These are phyloP conservation scores for Penicillium tannophilum DNA, from an alignment of 495 filamentous ascomycete genomes.

Conservation along the genomic window DNA sequence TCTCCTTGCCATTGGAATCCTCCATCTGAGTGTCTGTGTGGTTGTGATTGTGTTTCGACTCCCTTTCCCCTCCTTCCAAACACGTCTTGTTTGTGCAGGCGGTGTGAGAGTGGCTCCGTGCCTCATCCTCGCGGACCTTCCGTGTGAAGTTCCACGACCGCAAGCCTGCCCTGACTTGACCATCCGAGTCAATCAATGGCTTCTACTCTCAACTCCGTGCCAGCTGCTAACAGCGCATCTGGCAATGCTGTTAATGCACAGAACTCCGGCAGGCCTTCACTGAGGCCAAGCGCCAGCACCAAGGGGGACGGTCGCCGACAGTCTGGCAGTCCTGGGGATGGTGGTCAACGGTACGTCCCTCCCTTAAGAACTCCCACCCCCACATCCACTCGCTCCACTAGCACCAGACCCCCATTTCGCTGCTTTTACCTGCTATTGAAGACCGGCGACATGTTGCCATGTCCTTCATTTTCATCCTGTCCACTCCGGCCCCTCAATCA, in stretches of 20 bases:
- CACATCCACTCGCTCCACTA: conserved; percentile 1
- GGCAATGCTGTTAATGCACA: conserved; percentile 46
- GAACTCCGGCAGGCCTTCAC: conserved; percentile 46
- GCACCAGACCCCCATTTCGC: background rate
- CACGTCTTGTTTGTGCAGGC: conserved; percentile 40
- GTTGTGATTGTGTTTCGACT: background rate
- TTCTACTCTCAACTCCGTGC: conserved; percentile 50
- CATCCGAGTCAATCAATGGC: conserved; percentile 49
- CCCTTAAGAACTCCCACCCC: conserved; percentile 14
- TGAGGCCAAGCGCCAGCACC: conserved; percentile 52
- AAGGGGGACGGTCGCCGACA: conserved; percentile 61
- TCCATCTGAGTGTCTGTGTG: conserved; percentile 9
- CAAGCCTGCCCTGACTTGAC: conserved; percentile 36
- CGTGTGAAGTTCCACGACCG: conserved; percentile 45
- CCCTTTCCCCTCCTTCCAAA: conserved; percentile 11
- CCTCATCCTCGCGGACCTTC: conserved; percentile 39
- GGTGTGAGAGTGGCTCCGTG: conserved; percentile 41
- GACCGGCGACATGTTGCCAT: background rate
- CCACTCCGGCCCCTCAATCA: conserved; percentile 13
- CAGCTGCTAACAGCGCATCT: conserved; percentile 49
- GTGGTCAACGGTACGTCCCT: conserved; percentile 54
- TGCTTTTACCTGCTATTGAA: background rate
- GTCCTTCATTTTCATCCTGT: background rate
- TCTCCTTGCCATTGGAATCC: conserved; percentile 11
- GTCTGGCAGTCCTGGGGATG: conserved; percentile 57